These are phyloP conservation scores for Schizochytrium sp. DNA, from an alignment of 108 stramenopile genomes.

Conservation along the genomic window DNA sequence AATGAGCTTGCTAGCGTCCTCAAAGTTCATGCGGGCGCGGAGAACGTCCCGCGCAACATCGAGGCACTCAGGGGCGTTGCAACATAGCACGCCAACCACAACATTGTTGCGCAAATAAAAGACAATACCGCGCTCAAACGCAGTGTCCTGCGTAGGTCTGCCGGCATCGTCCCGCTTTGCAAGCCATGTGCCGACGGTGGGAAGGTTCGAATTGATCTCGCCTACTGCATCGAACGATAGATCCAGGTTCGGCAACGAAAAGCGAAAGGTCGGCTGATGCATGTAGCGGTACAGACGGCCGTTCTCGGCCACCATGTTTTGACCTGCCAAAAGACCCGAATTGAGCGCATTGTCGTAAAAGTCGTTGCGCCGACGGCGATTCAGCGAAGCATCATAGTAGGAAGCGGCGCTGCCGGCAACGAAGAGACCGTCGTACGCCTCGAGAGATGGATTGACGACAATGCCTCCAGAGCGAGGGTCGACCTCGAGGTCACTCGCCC, in stretches of 20 bases:
- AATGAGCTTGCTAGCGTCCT: neutral
- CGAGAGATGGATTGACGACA: neutral
- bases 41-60: neutral
- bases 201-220: neutral
- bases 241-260: neutral
- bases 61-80: neutral
- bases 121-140: neutral
- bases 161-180: neutral
- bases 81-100: neutral
- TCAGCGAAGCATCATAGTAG: neutral
- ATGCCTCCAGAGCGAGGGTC: neutral
- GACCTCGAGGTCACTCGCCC: neutral
- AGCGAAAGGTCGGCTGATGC: neutral
- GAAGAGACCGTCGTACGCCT: neutral
- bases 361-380: neutral
- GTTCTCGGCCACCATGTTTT: neutral
- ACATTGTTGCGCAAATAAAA: neutral
- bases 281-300: neutral
- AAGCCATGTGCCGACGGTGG: neutral
- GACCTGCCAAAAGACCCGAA: neutral
- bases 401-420: slow-evolving; percentile 2
- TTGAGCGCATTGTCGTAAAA: slow-evolving; percentile 6
- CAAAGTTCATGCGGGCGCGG: neutral
- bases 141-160: neutral
- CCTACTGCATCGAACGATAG: neutral